phyloP scores from a whole-genome alignment of 208 protist genomes.

The Acanthamoeba rhysodes region DNA sequence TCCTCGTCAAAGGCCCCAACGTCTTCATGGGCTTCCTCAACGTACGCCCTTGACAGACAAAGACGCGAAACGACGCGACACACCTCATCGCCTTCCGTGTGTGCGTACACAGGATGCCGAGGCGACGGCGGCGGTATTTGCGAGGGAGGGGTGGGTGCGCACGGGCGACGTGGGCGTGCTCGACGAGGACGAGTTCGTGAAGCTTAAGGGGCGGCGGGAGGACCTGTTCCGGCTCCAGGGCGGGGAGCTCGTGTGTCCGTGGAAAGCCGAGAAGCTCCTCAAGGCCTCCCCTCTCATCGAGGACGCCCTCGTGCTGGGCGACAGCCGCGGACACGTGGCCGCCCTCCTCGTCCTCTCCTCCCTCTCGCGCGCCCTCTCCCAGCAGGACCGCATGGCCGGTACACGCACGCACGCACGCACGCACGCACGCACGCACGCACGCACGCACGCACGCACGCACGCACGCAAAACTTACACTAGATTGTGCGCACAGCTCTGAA shows the following conservation, averaged over 20 bases:
- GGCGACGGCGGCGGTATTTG: not conserved
- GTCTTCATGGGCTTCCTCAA: conserved; percentile 44
- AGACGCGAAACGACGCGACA: too few species aligned
- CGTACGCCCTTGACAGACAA: not conserved
- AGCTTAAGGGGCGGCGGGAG: not conserved
- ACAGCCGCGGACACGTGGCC: not conserved
- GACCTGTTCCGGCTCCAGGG: not conserved
- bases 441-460: too few species aligned
- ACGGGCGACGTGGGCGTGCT: conserved; percentile 28
- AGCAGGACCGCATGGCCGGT: not conserved
- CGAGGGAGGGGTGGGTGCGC: not conserved
- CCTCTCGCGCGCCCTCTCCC: not conserved
- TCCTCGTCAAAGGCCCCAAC: conserved; percentile 6
- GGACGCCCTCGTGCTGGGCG: conserved; percentile 12
- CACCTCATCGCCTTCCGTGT: not conserved
- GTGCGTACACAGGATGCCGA: not conserved
- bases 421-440: too few species aligned
- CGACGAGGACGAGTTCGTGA: conserved; percentile 2
- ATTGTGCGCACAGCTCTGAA: not conserved
- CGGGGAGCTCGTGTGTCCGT: not conserved
- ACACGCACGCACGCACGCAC: too few species aligned
- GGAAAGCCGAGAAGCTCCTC: conserved; percentile 35
- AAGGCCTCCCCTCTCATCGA: not conserved
- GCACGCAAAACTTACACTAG: too few species aligned
- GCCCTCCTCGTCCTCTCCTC: conserved; percentile 7